Conservation (phyloP, 805 yeast species). For the Tetrapisispora iriomotensis region DNA sequence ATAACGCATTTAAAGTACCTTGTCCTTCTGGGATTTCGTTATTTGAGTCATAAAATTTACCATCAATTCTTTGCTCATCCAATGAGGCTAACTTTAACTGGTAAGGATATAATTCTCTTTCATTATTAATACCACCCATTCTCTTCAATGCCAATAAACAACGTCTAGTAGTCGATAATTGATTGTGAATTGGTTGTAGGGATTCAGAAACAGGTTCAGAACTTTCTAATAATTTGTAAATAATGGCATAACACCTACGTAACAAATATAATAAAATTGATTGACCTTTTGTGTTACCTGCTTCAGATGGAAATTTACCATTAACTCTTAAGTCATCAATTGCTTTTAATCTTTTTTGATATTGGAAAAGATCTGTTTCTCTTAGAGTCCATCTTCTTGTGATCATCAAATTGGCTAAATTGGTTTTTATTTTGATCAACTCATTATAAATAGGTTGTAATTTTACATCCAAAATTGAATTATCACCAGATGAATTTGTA, state of each 20-base stretch:
- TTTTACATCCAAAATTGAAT: slow-evolving; percentile 37
- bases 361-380: slow-evolving; percentile 84
- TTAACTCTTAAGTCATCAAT: slow-evolving; percentile 65
- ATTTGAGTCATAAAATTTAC: slow-evolving; percentile 74
- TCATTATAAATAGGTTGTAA: slow-evolving; percentile 53
- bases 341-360: slow-evolving; percentile 61
- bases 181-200: slow-evolving; percentile 87
- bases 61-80: slow-evolving; percentile 80
- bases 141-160: slow-evolving; percentile 84
- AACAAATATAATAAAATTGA: slow-evolving; percentile 61
- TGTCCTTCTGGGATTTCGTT: slow-evolving; percentile 96
- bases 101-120: slow-evolving; percentile 89
- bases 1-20: slow-evolving; percentile 81
- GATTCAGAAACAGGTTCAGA: slow-evolving; percentile 95
- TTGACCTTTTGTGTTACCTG: slow-evolving; percentile 42
- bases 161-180: slow-evolving; percentile 80
- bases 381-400: slow-evolving; percentile 97
- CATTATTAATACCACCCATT: slow-evolving; percentile 81
- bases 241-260: slow-evolving; percentile 83
- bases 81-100: slow-evolving; percentile 88
- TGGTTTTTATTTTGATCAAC: slow-evolving; percentile 55
- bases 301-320: slow-evolving; percentile 41
- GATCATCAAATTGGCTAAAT: slow-evolving; percentile 71
- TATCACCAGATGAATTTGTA: slow-evolving; percentile 29
- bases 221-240: slow-evolving; percentile 80